phyloP scores from a whole-genome alignment of 371 early-diverging fungal genomes.

The Mortierella sp. region DNA sequence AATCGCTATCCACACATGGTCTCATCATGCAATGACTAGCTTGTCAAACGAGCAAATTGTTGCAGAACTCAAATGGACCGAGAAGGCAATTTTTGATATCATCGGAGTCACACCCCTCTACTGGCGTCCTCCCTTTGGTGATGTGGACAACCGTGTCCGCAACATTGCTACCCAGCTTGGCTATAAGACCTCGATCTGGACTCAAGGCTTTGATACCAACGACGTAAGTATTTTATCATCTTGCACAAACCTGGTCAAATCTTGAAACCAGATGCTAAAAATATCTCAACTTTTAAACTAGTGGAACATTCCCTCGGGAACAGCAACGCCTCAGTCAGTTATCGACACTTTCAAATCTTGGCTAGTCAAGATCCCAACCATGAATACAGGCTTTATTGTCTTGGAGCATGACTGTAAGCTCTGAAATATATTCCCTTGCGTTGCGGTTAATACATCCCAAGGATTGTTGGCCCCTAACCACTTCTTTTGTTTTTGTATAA shows the following conservation, averaged over 20 bases:
- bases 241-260: neutral
- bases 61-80: slow-evolving; percentile 81
- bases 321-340: slow-evolving; percentile 33
- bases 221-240: slow-evolving; percentile 20
- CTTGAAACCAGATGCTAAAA: neutral
- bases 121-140: slow-evolving; percentile 73
- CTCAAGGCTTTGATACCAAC: slow-evolving; percentile 51
- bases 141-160: slow-evolving; percentile 77
- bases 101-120: slow-evolving; percentile 66
- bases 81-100: slow-evolving; percentile 70
- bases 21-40: slow-evolving; percentile 75
- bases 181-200: slow-evolving; percentile 64
- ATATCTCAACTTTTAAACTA: slow-evolving; percentile 1
- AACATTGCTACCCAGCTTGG: slow-evolving; percentile 70
- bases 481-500: neutral
- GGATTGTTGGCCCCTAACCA: too few relatives aligned
- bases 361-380: slow-evolving; percentile 42
- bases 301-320: slow-evolving; percentile 49
- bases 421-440: neutral
- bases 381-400: slow-evolving; percentile 54
- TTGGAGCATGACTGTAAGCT: slow-evolving; percentile 49
- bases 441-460: neutral
- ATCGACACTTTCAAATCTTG: slow-evolving; percentile 48
- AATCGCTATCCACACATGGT: slow-evolving; percentile 61
- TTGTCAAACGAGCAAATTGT: slow-evolving; percentile 73